These are phyloP conservation scores for Neurospora sp. DNA, from an alignment of 495 filamentous ascomycete genomes.

Conservation along the genomic window DNA sequence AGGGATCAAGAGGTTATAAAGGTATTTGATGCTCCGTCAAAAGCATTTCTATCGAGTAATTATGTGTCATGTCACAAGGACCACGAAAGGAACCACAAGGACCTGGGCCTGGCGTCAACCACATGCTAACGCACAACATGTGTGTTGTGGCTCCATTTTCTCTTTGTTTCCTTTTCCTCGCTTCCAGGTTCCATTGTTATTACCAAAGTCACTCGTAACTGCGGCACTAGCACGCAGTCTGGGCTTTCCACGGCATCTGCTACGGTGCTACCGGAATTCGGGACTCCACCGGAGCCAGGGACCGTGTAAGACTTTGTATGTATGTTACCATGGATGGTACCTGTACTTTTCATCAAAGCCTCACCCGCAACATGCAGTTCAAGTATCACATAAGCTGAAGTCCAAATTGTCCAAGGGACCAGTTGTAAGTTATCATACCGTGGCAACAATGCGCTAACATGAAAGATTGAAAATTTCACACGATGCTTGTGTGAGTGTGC, in stretches of 20 bases:
- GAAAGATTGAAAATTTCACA: neutral
- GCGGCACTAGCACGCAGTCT: neutral
- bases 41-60: constrained; percentile 40
- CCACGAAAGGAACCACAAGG: neutral
- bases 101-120: neutral
- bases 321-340: neutral
- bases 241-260: neutral
- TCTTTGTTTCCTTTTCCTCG: neutral
- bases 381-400: neutral
- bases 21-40: neutral
- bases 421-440: neutral
- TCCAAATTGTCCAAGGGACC: neutral
- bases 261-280: neutral
- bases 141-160: neutral
- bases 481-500: neutral
- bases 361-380: neutral
- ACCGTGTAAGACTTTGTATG: neutral
- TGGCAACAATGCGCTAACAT: neutral
- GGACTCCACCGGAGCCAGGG: neutral
- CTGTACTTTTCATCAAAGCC: neutral
- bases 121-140: too few relatives aligned
- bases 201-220: neutral
- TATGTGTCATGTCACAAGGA: constrained; percentile 37
- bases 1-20: neutral
- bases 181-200: neutral